Evolutionary conservation across 805 yeast genomes (phyloP).

Genomic region (Kodamaea neixiangensis): DNA sequence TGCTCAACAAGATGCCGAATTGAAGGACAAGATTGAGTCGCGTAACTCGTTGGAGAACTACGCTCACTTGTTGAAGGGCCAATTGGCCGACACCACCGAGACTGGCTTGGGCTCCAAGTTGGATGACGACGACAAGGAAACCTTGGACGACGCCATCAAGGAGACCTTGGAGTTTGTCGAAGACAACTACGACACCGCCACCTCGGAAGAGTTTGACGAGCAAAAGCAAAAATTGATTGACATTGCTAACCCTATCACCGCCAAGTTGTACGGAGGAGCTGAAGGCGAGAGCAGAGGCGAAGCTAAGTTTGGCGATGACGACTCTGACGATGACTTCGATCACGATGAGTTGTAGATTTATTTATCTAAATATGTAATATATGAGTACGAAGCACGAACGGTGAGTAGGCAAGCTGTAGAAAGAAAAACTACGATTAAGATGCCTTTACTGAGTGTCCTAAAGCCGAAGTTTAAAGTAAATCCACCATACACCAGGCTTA

Average conservation of each 20-base stretch:
- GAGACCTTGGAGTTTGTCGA: slow-evolving; percentile 89
- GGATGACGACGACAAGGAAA: slow-evolving; percentile 88
- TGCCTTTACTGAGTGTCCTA: too few species aligned
- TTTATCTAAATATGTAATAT: slow-evolving; percentile 11
- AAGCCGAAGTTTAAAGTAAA: too few species aligned
- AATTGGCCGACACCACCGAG: slow-evolving; percentile 37
- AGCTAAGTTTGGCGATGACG: slow-evolving; percentile 43
- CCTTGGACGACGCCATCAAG: slow-evolving; percentile 80
- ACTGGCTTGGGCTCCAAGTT: slow-evolving; percentile 70
- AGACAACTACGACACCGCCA: slow-evolving; percentile 80
- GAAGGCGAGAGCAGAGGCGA: slow-evolving; percentile 44
- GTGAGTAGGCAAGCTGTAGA: too few species aligned
- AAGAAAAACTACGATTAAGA: too few species aligned
- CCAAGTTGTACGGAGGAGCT: slow-evolving; percentile 66
- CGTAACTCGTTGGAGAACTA: slow-evolving; percentile 48
- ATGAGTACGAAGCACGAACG: not conserved
- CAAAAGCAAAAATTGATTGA: slow-evolving; percentile 81
- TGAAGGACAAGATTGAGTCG: slow-evolving; percentile 44
- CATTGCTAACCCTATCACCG: slow-evolving; percentile 88
- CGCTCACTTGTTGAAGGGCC: slow-evolving; percentile 51
- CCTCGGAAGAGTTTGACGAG: slow-evolving; percentile 91
- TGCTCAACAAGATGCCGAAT: slow-evolving; percentile 48
- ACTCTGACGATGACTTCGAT: slow-evolving; percentile 45
- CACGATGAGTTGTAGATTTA: slow-evolving; percentile 44
- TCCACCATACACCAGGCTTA: too few species aligned